A percentile compares a stretch with the other conserved stretches of the same genome.
Evolutionary conservation across 441 rosid species (phyloP).

Genomic region (Cnidoscolus chayamansa): DNA sequence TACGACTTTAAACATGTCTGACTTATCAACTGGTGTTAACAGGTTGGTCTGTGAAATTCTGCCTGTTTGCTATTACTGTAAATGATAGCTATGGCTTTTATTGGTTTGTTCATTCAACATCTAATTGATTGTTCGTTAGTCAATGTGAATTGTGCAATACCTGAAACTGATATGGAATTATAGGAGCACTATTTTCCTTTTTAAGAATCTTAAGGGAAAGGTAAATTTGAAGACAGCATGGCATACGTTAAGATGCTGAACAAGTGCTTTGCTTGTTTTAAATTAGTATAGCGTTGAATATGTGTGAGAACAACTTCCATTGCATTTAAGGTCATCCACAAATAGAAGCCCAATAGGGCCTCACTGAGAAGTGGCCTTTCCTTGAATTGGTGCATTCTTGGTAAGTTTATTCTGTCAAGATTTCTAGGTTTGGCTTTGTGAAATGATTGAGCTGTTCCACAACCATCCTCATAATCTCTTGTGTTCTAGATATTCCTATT

Average conservation of each 20-base stretch:
- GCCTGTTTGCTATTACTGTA: slow-evolving; percentile 6
- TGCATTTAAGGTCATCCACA: neutral
- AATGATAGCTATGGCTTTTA: slow-evolving; percentile 9
- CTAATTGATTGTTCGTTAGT: slow-evolving; percentile 5
- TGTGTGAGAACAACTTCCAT: neutral
- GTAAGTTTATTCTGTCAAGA: neutral
- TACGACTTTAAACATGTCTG: slow-evolving; percentile 93
- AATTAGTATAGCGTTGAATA: neutral
- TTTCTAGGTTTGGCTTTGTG: neutral
- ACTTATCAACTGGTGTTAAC: slow-evolving; percentile 87
- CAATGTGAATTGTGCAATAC: neutral
- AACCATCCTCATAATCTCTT: neutral
- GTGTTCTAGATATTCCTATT: neutral
- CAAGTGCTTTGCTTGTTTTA: neutral
- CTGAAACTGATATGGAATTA: neutral
- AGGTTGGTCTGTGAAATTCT: slow-evolving; percentile 38
- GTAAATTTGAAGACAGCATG: slow-evolving; percentile 1
- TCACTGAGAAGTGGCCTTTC: neutral
- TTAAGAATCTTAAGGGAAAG: neutral
- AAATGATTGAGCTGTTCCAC: neutral
- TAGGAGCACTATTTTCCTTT: neutral
- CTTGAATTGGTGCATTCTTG: neutral
- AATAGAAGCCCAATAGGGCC: neutral
- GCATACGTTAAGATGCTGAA: neutral
- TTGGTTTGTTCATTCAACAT: slow-evolving; percentile 2